Conservation (phyloP, 345 rosid species). For the Eucalyptus erythrocorys region DNA sequence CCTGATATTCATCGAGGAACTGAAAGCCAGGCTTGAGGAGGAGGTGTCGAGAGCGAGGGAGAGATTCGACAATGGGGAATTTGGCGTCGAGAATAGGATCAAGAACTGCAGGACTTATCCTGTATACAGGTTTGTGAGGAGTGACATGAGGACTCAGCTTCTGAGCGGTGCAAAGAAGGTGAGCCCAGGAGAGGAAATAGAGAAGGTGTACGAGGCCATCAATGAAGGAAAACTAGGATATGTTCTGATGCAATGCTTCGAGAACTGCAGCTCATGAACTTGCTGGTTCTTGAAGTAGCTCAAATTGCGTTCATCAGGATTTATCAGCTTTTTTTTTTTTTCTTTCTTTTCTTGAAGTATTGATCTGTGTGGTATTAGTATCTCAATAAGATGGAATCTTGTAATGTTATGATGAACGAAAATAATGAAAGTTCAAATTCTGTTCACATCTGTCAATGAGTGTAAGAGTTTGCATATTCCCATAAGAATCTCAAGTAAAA, state of each 20-base stretch:
- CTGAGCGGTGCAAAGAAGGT: slow-evolving; percentile 31
- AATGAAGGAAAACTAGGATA: slow-evolving; percentile 22
- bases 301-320: not conserved
- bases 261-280: not conserved
- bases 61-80: slow-evolving; percentile 13
- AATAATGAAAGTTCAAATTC: no score
- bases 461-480: not conserved
- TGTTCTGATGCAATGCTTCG: slow-evolving; percentile 16
- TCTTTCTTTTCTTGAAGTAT: not conserved
- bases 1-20: slow-evolving; percentile 21
- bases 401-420: no score
- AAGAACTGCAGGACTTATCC: slow-evolving; percentile 32
- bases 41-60: slow-evolving; percentile 21
- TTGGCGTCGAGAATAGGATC: slow-evolving; percentile 9
- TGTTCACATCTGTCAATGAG: no score
- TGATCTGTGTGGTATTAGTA: no score
- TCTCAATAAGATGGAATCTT: no score
- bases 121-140: slow-evolving; percentile 27
- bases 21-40: slow-evolving; percentile 21
- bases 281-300: not conserved
- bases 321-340: not conserved
- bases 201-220: slow-evolving; percentile 31
- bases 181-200: slow-evolving; percentile 45
- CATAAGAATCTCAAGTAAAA: no score
- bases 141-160: slow-evolving; percentile 22